Base-by-base conservation (phyloP, 352 stramenopile species). In the Phytophthora kernoviae region DNA sequence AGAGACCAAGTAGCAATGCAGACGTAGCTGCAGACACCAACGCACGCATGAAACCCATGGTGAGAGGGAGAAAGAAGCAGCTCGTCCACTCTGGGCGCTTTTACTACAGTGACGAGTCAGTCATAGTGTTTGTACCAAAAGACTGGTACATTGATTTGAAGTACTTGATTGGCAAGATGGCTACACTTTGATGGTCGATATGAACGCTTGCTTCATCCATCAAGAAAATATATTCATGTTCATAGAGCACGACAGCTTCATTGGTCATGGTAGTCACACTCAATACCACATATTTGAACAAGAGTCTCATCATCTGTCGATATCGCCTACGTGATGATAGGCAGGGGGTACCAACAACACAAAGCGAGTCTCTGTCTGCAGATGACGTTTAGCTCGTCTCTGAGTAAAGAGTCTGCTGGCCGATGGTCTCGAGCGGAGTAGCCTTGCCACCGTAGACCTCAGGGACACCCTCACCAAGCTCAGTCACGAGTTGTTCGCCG, bases 371-470 rank as follows among this genome's bases (percentile, higher is more conserved):
- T 40, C 45, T 20, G 22, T 11, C 21, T 32, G 17, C 9, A 33
- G 17, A 11, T 15, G 17, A 20, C 44, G 11, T 9, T 30, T 53
- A 64, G 20, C 24, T 65, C 36, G 27, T 33, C 27, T 70, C 32
- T 9, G 36, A 26, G 5, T 65, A 70, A 21, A 70, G 32, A 14
- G 54, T 70, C 20, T 70, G 62, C 43, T 70, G 48, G 21, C 62
- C 62, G 14, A 70, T 65, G 17, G 55, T 44, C 17, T 70, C 48
- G 14, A 70, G 62, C 15, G 48, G 34, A 12, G 34, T 45, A 15
- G 55, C 42, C 56, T 70, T 65, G 48, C 62, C 62, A 5, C 62
- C 62, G 27, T 70, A 70, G 21, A 70, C 40, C 30, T 70, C 62
- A 10, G 62, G 55, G 7, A 70, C 50, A 15, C 42, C 43, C 10